These are phyloP conservation scores for Schizophyllum amplum DNA, from an alignment of 1,284 basidiomycete genomes.

Conservation along the genomic window DNA sequence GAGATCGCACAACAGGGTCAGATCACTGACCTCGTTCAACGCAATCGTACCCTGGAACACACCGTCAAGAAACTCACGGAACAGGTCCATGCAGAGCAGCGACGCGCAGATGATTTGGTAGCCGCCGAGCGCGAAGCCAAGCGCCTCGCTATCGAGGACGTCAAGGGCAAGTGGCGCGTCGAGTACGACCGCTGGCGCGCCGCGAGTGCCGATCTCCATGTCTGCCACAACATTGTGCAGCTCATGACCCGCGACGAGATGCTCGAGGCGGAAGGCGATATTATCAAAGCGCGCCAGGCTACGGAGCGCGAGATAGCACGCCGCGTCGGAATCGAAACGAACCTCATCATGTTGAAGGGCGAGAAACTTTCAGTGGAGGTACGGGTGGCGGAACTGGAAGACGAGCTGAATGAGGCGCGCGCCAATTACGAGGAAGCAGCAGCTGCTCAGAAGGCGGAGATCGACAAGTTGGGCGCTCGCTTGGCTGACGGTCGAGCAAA, in stretches of 20 bases:
- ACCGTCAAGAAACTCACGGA: constrained; percentile 43
- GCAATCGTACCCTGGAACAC: constrained; percentile 54
- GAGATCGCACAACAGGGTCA: constrained; percentile 55
- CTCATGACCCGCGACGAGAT: constrained; percentile 43
- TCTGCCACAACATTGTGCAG: constrained; percentile 55
- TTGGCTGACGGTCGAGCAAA: constrained; percentile 17
- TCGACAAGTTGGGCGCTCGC: neutral
- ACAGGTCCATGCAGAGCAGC: constrained; percentile 27
- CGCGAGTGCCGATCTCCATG: constrained; percentile 52
- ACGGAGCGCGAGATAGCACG: constrained; percentile 46
- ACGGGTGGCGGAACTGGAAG: constrained; percentile 36
- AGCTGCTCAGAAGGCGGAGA: constrained; percentile 11
- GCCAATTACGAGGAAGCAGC: constrained; percentile 26
- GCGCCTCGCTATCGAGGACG: constrained; percentile 32
- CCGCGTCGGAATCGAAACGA: constrained; percentile 50
- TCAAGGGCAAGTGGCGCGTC: constrained; percentile 39
- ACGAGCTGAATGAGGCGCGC: constrained; percentile 26
- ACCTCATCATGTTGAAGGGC: constrained; percentile 54
- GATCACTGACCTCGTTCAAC: constrained; percentile 59
- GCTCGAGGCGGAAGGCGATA: constrained; percentile 38
- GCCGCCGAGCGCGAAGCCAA: constrained; percentile 33
- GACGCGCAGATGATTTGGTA: constrained; percentile 31
- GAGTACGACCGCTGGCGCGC: constrained; percentile 53
- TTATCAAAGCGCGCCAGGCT: constrained; percentile 44
- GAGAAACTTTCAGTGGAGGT: constrained; percentile 51